Evolutionary conservation across 108 stramenopile species (phyloP), one percentile per base, ranked within the genome.

Genomic region (Cylindrotheca closterium): DNA sequence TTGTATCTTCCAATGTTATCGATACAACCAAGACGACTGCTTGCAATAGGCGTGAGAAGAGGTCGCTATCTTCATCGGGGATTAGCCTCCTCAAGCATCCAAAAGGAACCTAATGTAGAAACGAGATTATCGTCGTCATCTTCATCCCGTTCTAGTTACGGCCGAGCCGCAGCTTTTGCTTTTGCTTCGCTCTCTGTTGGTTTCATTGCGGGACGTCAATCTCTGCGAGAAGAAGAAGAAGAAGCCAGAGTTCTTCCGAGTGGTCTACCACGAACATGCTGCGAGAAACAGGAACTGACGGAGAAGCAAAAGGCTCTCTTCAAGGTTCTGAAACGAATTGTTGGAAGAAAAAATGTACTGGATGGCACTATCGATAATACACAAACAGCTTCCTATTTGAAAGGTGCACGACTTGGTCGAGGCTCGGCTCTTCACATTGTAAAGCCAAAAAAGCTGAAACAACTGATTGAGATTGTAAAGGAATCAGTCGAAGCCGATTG

Each of bases 401-500:
- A 80, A 55, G 91, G 91, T 1, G 86, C 88, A 0, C 62, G 91
- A 34, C 54, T 93, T 45, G 89, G 89, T 12, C 22, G 60, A 15
- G 83, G 82, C 12, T 51, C 45, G 47, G 86, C 88, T 1, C 62
- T 93, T 23, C 69, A 59, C 29, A 86, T 93, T 63, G 86, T 93
- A 26, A 81, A 77, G 47, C 91, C 91, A 0, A 58, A 60, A n/a
- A 77, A 75, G 47, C 27, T 93, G 25, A 33, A 63, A 30, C 78
- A 89, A 55, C 73, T 86, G 8, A 68, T 84, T 18, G 74, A 79
- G 21, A 79, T 83, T 53, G 69, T 93, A 21, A 65, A 80, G 49
- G 75, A 55, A 17, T 67, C 85, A 31, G 86, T 89, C 1, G 83
- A 88, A 66, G 84, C 91, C 23, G 80, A 72, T 25, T 88, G 88